Evolutionary conservation across 148 eudicot genomes (phyloP).

Genomic region (Rhododendron kiyosumense): DNA sequence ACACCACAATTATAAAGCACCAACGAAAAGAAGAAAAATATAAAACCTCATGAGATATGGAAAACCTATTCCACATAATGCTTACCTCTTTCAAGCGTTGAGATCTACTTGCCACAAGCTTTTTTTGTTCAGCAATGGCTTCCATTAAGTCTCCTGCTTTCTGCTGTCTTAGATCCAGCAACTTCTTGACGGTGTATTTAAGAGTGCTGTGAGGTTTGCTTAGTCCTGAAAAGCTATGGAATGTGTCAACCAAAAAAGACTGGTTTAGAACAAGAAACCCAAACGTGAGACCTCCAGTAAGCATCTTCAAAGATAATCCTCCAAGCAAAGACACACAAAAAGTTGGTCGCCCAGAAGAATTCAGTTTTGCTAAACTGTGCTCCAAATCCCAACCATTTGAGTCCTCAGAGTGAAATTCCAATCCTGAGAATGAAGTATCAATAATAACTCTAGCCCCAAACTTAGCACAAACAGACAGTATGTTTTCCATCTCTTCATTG

Average conservation of each 20-base stretch:
- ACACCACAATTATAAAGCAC: neutral
- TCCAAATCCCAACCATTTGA: slow-evolving; percentile 71
- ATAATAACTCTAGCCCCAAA: slow-evolving; percentile 80
- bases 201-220: slow-evolving; percentile 82
- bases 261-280: slow-evolving; percentile 68
- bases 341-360: slow-evolving; percentile 33
- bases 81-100: slow-evolving; percentile 71
- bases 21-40: neutral
- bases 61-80: neutral
- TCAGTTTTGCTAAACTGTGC: slow-evolving; percentile 44
- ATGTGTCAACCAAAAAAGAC: slow-evolving; percentile 51
- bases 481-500: slow-evolving; percentile 59
- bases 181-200: slow-evolving; percentile 72
- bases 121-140: slow-evolving; percentile 49
- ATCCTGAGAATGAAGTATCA: slow-evolving; percentile 88
- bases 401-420: slow-evolving; percentile 48
- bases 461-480: slow-evolving; percentile 70
- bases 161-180: slow-evolving; percentile 65
- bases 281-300: slow-evolving; percentile 82
- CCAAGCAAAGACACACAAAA: slow-evolving; percentile 83
- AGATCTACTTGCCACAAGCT: slow-evolving; percentile 49
- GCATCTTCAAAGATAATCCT: slow-evolving; percentile 68
- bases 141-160: slow-evolving; percentile 37
- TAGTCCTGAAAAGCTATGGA: slow-evolving; percentile 63
- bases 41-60: neutral